Percentiles rank a stretch among this genome's conserved stretches.
phyloP scores from a whole-genome alignment of 306 rosid species.

The Hippophae tibetana region DNA sequence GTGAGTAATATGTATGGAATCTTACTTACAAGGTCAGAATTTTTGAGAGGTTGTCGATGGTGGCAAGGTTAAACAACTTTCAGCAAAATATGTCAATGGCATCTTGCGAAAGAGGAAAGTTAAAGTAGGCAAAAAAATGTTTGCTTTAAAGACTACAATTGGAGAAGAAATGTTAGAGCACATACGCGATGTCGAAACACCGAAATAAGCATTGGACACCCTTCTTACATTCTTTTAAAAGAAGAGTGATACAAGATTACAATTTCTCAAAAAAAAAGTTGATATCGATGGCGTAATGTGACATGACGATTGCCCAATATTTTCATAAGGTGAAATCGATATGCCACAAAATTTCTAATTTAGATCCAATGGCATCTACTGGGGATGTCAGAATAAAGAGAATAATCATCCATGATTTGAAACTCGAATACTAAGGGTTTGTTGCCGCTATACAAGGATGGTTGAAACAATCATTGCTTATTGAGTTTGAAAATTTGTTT shows the following conservation, averaged over 20 bases:
- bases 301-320: neutral
- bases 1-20: no score
- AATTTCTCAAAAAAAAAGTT: no score
- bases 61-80: no score
- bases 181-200: neutral
- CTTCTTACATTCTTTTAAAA: no score
- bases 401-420: conserved; percentile 3
- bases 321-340: neutral
- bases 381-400: neutral
- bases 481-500: neutral
- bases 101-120: no score
- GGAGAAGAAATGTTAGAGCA: neutral
- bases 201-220: neutral
- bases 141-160: neutral
- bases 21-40: no score
- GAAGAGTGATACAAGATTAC: no score
- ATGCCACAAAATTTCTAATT: neutral
- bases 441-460: conserved; percentile 1
- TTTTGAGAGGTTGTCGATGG: no score
- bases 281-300: neutral
- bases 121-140: neutral
- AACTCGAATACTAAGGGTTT: neutral
- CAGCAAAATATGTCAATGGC: no score
- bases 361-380: neutral
- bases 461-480: neutral